Base-by-base conservation (phyloP, 257 asterid species). In the Linderniella brevidens region DNA sequence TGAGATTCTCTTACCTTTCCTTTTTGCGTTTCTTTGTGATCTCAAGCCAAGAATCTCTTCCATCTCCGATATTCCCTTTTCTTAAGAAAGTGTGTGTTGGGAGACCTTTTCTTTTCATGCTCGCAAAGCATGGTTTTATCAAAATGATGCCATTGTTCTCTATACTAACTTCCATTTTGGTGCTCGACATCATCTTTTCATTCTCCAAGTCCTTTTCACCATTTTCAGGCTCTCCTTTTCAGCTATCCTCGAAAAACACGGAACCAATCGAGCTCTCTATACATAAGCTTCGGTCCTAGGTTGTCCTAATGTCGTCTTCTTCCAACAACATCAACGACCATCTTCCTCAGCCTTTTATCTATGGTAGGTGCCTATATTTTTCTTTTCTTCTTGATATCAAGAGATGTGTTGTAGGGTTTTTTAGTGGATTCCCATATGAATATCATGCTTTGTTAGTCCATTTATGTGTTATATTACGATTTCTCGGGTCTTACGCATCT, bases 1-100 rank as follows among this genome's bases (percentile, higher is more conserved):
- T 43, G 67, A 78, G 90, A 73, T 80, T 76, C 79, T 63, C 70
- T 18, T 62, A 64, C 68, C 63, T 61, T 68, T 77, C 74, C 75
- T 79, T 74, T 77, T 68, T 25, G 4, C 32, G 4, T 25, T 25
- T 25, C 32, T 25, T 25, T 25, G 32, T 25, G 32, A 6, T 25
- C 32, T 74, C 83, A 82, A 82, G 90, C 92, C 82, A 82, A 82
- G 94, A 80, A 79, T 82, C 80, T 71, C 87, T 73, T 55, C 72
- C 57, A 69, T 56, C 74, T 54, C 78, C 64, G 55, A 68, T 64
- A 75, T 73, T 79, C 93, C 70, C 60, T 67, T 64, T 62, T 62
- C 63, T 11, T 41, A 42, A 25, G 32, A 25, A 25, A 6, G 6
- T 25, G 32, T 25, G 32, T 25, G 32, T 25, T 25, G 32, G 3